These are phyloP conservation scores for Triticum turgidum DNA, from an alignment of 176 grass and related monocot species.

Conservation along the genomic window DNA sequence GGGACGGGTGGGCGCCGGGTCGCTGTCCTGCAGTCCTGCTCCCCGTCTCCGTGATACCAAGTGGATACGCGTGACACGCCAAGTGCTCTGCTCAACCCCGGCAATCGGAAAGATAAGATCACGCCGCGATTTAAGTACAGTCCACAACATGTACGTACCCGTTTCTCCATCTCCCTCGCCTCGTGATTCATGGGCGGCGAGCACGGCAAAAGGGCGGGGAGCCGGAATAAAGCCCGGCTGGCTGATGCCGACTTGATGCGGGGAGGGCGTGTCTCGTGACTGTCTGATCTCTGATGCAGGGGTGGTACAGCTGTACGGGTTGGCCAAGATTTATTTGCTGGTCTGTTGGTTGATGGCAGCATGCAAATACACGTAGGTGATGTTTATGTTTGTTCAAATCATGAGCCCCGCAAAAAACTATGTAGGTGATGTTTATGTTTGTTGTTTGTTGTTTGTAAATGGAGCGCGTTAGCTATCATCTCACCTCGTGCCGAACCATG, in stretches of 20 bases:
- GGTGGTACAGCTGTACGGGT: not conserved
- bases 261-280: conserved; percentile 14
- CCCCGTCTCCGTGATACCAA: not conserved
- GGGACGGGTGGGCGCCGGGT: not conserved
- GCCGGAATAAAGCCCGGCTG: not conserved
- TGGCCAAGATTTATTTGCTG: not conserved
- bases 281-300: not conserved
- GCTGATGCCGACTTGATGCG: not conserved
- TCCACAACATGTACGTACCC: not conserved
- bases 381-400: too few relatives aligned
- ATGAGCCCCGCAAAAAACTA: too few relatives aligned
- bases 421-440: too few relatives aligned
- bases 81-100: not conserved
- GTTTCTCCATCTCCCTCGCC: not conserved
- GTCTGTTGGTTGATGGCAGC: not conserved
- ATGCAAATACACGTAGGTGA: not conserved
- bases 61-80: not conserved
- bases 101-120: not conserved
- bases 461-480: too few relatives aligned
- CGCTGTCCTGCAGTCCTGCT: conserved; percentile 27
- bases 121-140: not conserved
- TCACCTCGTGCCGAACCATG: too few relatives aligned
- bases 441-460: too few relatives aligned
- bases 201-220: not conserved
- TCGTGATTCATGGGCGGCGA: conserved; percentile 5